A percentile compares a stretch with the other conserved stretches of the same genome.
Conservation (phyloP, 768 basidiomycete genomes). For the Trametes cingulata region DNA sequence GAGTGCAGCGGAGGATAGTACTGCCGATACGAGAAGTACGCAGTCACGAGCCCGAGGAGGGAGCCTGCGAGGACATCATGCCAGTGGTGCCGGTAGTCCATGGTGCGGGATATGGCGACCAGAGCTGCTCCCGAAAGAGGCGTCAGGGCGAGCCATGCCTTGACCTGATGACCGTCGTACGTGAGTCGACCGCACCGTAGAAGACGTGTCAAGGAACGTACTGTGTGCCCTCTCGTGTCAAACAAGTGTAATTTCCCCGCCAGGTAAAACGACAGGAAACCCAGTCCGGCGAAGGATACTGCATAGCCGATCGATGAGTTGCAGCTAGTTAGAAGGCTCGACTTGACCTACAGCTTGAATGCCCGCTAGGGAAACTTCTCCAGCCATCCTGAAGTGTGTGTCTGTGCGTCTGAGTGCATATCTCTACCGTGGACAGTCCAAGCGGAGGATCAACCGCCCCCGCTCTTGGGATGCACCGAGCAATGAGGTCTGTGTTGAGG, state of each 20-base stretch:
- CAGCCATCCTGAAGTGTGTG: constrained; percentile 77
- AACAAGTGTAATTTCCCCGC: constrained; percentile 93
- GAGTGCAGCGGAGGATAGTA: constrained; percentile 78
- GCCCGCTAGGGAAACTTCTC: constrained; percentile 90
- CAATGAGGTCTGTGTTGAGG: constrained; percentile 52
- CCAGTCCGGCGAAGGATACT: constrained; percentile 94
- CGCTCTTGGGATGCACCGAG: constrained; percentile 66
- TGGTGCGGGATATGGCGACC: constrained; percentile 83
- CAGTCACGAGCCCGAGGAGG: constrained; percentile 66
- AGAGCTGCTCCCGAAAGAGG: constrained; percentile 79
- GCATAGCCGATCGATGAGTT: neutral
- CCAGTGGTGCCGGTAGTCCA: constrained; percentile 95
- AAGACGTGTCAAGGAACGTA: constrained; percentile 33
- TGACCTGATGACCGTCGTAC: constrained; percentile 33
- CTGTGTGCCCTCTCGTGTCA: constrained; percentile 73
- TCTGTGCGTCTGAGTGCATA: constrained; percentile 75
- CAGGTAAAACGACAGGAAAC: constrained; percentile 84
- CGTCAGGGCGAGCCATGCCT: constrained; percentile 80
- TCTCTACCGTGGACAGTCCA: constrained; percentile 69
- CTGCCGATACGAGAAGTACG: constrained; percentile 80
- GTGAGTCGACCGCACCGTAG: neutral
- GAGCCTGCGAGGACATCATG: constrained; percentile 86
- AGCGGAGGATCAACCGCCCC: constrained; percentile 69
- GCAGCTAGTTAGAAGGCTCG: neutral
- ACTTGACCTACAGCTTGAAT: constrained; percentile 69